phyloP scores from a whole-genome alignment of 108 stramenopile species.

The Bacterosira constricta region DNA sequence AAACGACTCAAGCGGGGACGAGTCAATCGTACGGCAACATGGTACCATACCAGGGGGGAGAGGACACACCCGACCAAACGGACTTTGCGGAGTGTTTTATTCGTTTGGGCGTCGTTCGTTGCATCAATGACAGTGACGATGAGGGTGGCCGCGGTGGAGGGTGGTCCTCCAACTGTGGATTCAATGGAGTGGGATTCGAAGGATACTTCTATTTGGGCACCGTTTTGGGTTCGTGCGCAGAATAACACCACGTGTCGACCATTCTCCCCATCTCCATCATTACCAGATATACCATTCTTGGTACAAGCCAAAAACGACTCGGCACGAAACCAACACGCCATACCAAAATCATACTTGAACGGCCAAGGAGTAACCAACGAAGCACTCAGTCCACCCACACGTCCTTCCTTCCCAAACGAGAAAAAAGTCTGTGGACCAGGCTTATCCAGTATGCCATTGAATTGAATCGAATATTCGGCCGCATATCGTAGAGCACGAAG shows the following conservation, averaged over 20 bases:
- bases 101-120: slow-evolving; percentile 9
- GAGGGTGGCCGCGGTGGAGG: slow-evolving; percentile 17
- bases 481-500: slow-evolving; percentile 60
- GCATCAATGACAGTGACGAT: slow-evolving; percentile 58
- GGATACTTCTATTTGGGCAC: slow-evolving; percentile 63
- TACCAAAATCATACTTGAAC: slow-evolving; percentile 78
- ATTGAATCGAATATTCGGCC: slow-evolving; percentile 58
- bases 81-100: slow-evolving; percentile 28
- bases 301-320: slow-evolving; percentile 50
- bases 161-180: neutral
- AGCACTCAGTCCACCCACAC: slow-evolving; percentile 41
- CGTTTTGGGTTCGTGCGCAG: slow-evolving; percentile 45
- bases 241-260: slow-evolving; percentile 43
- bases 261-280: neutral
- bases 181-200: slow-evolving; percentile 43
- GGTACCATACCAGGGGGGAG: slow-evolving; percentile 80
- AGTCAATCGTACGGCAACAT: slow-evolving; percentile 74
- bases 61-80: slow-evolving; percentile 66
- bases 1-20: slow-evolving; percentile 67
- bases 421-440: slow-evolving; percentile 65
- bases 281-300: too few species aligned
- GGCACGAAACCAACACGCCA: slow-evolving; percentile 81
- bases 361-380: slow-evolving; percentile 62
- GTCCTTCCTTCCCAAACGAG: slow-evolving; percentile 50
- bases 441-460: slow-evolving; percentile 51